phyloP scores from a whole-genome alignment of 2,329 filamentous ascomycete genomes.

The Harringtonia lauricola region DNA sequence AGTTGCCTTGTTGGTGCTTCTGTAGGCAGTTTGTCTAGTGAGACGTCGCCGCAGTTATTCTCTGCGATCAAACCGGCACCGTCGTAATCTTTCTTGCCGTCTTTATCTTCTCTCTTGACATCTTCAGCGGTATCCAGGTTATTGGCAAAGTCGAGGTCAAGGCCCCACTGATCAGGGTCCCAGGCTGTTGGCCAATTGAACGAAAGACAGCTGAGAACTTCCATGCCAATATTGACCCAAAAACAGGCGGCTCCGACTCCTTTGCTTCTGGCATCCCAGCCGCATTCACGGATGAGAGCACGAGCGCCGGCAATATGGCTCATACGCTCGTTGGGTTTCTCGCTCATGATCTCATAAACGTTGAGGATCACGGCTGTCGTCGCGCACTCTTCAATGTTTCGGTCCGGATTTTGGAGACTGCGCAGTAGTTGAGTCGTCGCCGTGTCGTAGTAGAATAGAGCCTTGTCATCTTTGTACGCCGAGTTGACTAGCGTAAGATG shows the following conservation, averaged over 20 bases:
- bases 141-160: slow-evolving; percentile 59
- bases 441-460: slow-evolving; percentile 73
- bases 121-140: neutral
- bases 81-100: neutral
- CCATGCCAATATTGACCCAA: slow-evolving; percentile 87
- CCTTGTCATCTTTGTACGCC: slow-evolving; percentile 61
- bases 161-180: slow-evolving; percentile 83
- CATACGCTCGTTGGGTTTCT: slow-evolving; percentile 69
- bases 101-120: neutral
- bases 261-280: slow-evolving; percentile 69
- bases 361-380: slow-evolving; percentile 81
- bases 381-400: slow-evolving; percentile 75
- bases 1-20: too few species aligned
- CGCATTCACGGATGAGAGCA: slow-evolving; percentile 78
- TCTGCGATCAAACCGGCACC: slow-evolving; percentile 26
- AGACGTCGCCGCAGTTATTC: slow-evolving; percentile 19
- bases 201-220: slow-evolving; percentile 77
- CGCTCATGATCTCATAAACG: slow-evolving; percentile 88
- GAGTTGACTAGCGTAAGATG: slow-evolving; percentile 64
- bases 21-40: neutral
- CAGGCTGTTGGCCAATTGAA: slow-evolving; percentile 81
- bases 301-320: slow-evolving; percentile 79
- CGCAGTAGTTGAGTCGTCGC: slow-evolving; percentile 69
- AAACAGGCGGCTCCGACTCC: slow-evolving; percentile 84
- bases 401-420: slow-evolving; percentile 71